Conservation (phyloP, 2,329 filamentous ascomycete genomes). For the Epichloe uncinata region DNA sequence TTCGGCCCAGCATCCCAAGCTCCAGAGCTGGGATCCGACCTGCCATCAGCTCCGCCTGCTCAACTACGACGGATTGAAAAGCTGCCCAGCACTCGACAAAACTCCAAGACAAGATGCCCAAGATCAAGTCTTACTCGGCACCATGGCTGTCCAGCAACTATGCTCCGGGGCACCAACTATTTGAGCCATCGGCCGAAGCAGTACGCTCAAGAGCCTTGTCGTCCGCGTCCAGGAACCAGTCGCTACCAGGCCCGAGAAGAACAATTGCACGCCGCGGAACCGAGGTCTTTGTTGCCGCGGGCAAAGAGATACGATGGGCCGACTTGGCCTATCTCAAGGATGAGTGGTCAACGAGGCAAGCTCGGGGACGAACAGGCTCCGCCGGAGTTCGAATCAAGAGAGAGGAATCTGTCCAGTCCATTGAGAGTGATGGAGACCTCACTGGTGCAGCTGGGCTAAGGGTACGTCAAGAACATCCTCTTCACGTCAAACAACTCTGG, state of each 20-base stretch:
- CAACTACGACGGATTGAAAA: no score
- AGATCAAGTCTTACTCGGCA: constrained; percentile 73
- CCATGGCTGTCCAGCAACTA: constrained; percentile 66
- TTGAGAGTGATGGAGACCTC: constrained; percentile 19
- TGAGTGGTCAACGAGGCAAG: constrained; percentile 21
- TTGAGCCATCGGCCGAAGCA: constrained; percentile 37
- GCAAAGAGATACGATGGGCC: constrained; percentile 84
- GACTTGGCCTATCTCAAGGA: constrained; percentile 73
- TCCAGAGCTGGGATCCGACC: no score
- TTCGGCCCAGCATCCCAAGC: no score
- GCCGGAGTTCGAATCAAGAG: constrained; percentile 29
- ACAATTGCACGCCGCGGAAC: constrained; percentile 72
- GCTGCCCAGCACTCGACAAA: background rate
- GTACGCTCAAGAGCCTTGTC: constrained; percentile 24
- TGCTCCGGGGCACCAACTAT: constrained; percentile 65
- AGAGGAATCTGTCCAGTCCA: constrained; percentile 29
- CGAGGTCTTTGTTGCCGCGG: constrained; percentile 79
- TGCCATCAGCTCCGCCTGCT: no score
- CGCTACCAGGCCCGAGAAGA: constrained; percentile 36
- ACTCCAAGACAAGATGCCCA: constrained; percentile 52
- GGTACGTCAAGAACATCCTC: constrained; percentile 14
- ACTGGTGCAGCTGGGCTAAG: constrained; percentile 18
- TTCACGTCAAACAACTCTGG: background rate
- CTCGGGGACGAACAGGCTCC: constrained; percentile 18
- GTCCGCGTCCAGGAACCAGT: constrained; percentile 29